Base-by-base conservation (phyloP, 805 yeast genomes). In the Yamadazyma takamatsuzukensis region DNA sequence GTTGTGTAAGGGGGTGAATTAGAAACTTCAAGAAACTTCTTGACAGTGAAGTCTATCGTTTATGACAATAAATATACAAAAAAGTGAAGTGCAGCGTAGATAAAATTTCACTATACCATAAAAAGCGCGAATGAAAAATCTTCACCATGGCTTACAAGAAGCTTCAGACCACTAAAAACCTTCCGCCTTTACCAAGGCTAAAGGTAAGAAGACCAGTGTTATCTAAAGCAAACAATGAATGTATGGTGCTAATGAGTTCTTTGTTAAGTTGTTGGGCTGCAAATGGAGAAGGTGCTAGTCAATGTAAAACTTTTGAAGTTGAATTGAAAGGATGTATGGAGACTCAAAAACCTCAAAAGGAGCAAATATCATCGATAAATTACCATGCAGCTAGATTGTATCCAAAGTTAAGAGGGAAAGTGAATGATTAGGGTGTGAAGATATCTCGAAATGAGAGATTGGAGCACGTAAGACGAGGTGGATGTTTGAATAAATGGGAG, bases 211-310 rank as follows among this genome's bases (percentile, higher is more conserved):
- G 76, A 46, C 78, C 87, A 11, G 65, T 74, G 4, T 63, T 72
- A 18, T 68, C 71, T 31, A 76, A 76, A 44, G 57, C 70, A 36
- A 74, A 84, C 29, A 79, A 81, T 46, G 78, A 85, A 37, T 88
- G 96, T 58, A 58, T 78, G 39, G 87, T 85, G 36, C 63, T 83
- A 43, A 84, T 89, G 89, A 80, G 93, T 1, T 80, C 85, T 29
- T 70, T 89, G 56, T 67, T 89, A 47, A 85, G 83, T 69, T 89
- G 97, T 64, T 89, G 97, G 97, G 94, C 96, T 2, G 84, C 96
- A 15, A 84, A 86, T 61, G 90, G 94, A 30, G 95, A 87, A 58
- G 89, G 93, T 39, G 66, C 81, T 15, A 63, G 70, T 8, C 70
- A 64, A 29, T 89, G 97, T 61, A 65, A 71, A 15, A 67, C 64